Evolutionary conservation across 805 yeast species (phyloP).

Genomic region (Candida stauntonica): DNA sequence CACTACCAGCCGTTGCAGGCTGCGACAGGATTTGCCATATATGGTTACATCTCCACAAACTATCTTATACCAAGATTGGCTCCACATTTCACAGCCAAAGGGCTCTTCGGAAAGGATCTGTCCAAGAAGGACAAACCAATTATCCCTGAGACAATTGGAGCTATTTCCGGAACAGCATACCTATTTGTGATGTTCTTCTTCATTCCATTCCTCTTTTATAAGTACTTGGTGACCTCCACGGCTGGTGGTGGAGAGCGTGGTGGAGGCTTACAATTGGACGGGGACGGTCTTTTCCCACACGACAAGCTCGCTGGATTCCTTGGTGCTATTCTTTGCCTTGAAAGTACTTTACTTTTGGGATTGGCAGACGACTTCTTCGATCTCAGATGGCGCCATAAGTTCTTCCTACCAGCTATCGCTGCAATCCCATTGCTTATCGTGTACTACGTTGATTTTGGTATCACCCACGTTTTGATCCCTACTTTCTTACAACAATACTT

Average conservation of each 20-base stretch:
- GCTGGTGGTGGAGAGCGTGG: constrained; percentile 58
- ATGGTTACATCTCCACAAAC: constrained; percentile 61
- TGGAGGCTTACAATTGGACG: constrained; percentile 26
- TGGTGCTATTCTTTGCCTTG: constrained; percentile 78
- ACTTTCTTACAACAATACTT: constrained; percentile 44
- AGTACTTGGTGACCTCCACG: constrained; percentile 56
- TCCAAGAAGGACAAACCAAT: constrained; percentile 71
- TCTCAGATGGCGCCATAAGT: constrained; percentile 95
- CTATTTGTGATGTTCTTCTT: constrained; percentile 75
- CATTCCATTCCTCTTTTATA: constrained; percentile 84
- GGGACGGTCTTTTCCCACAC: constrained; percentile 57
- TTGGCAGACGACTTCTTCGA: constrained; percentile 94
- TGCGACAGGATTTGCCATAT: constrained; percentile 59
- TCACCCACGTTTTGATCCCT: constrained; percentile 84
- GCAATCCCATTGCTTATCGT: constrained; percentile 87
- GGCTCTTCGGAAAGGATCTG: constrained; percentile 81
- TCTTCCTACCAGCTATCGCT: constrained; percentile 91
- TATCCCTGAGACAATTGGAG: constrained; percentile 91
- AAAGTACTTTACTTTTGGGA: constrained; percentile 81
- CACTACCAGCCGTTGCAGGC: constrained; percentile 31
- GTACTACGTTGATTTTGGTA: constrained; percentile 90
- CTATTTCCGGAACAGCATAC: constrained; percentile 77
- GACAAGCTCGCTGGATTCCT: constrained; percentile 79
- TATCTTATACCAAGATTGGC: constrained; percentile 66
- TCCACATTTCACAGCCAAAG: constrained; percentile 64